Evolutionary conservation across 2,329 filamentous ascomycete species (phyloP).

Genomic region (Pyricularia sp.): DNA sequence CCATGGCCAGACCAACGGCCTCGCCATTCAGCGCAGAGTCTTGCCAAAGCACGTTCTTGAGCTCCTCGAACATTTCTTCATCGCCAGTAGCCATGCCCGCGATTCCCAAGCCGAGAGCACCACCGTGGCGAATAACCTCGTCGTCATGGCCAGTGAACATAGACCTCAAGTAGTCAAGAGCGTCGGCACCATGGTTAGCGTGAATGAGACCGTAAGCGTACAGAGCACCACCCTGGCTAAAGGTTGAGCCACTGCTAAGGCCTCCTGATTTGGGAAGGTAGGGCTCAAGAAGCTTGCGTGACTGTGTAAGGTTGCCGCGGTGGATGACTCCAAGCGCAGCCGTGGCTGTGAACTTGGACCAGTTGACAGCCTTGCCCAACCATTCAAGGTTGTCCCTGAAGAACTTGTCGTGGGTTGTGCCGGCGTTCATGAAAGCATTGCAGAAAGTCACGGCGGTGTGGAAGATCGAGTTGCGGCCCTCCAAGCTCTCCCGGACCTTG

Average conservation of each 20-base stretch:
- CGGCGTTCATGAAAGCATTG: constrained; percentile 98
- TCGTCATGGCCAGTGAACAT: constrained; percentile 70
- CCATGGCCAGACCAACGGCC: constrained; percentile 92
- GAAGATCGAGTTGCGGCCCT: constrained; percentile 96
- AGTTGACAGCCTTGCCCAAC: constrained; percentile 97
- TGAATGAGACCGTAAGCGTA: constrained; percentile 96
- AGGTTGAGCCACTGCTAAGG: constrained; percentile 74
- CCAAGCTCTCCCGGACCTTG: constrained; percentile 91
- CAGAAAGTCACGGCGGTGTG: constrained; percentile 95
- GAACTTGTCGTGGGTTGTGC: constrained; percentile 96
- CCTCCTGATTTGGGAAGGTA: constrained; percentile 77
- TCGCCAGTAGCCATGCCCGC: constrained; percentile 96
- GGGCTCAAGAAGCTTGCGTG: constrained; percentile 84
- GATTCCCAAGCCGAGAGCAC: constrained; percentile 88
- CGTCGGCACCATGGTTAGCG: constrained; percentile 91
- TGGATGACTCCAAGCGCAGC: constrained; percentile 95
- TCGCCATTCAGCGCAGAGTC: constrained; percentile 97
- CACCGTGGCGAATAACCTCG: constrained; percentile 95
- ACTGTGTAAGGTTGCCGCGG: constrained; percentile 87
- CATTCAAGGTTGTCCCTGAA: constrained; percentile 97
- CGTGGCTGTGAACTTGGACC: constrained; percentile 98
- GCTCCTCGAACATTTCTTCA: constrained; percentile 80
- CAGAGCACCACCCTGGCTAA: constrained; percentile 90
- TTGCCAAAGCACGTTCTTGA: constrained; percentile 79
- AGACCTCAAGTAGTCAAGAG: constrained; percentile 67